A percentile compares a stretch with the other conserved stretches of the same genome.
Conservation (phyloP, 805 yeast genomes). For the Metschnikowia corniflorae region DNA sequence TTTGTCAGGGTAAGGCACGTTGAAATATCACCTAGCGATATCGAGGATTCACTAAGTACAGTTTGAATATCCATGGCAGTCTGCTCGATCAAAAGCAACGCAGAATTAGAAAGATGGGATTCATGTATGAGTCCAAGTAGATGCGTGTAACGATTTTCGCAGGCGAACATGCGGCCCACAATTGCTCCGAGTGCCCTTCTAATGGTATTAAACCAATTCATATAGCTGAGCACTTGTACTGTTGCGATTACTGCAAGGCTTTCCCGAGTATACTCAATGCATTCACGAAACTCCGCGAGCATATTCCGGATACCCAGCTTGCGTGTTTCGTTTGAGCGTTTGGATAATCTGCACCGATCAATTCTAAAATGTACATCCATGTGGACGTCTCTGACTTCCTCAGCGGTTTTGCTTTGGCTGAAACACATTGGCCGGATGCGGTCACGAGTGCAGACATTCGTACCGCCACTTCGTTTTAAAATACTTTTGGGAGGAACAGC, state of each 20-base stretch:
- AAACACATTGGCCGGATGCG: too few species aligned
- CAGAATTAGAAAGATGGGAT: background rate
- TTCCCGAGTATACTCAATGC: constrained; percentile 2
- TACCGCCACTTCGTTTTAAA: too few species aligned
- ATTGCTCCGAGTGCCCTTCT: background rate
- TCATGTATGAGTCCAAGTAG: background rate
- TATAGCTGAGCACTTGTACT: background rate
- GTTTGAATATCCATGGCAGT: background rate
- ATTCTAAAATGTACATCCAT: too few species aligned
- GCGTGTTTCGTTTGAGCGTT: too few species aligned
- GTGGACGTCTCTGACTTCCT: too few species aligned
- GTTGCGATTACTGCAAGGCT: background rate
- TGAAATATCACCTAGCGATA: background rate
- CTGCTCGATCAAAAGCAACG: background rate
- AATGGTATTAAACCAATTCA: background rate
- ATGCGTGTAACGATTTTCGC: background rate
- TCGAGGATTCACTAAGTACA: background rate
- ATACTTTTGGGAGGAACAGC: too few species aligned
- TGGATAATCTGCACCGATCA: too few species aligned
- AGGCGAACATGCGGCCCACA: background rate
- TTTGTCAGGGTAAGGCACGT: background rate
- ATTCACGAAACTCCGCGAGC: constrained; percentile 2
- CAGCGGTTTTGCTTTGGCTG: too few species aligned
- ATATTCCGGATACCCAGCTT: too few species aligned
- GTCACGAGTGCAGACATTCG: too few species aligned